Evolutionary conservation across 2,329 filamentous ascomycete species (phyloP), one percentile per base, ranked within the genome.

Genomic region (Lachnellula willkommii): DNA sequence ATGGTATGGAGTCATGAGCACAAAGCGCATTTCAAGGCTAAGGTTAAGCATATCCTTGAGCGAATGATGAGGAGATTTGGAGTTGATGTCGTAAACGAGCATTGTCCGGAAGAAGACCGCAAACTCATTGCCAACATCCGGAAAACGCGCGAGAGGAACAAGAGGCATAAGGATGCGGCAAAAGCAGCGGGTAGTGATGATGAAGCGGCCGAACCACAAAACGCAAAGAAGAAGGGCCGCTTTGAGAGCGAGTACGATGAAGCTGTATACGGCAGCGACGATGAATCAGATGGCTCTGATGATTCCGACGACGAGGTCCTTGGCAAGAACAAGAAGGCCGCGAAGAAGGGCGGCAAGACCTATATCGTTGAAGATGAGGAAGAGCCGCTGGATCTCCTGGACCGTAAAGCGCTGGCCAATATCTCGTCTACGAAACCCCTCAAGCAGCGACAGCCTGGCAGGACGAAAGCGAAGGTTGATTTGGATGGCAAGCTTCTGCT

Each of bases 1-100:
- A 90, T 97, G 79, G 84, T 92, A 43, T 99, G 94, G 93, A 92
- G 89, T 69, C 90, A 96, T 72, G 94, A 99, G 73, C 95, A 99
- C 78, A 97, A 97, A 76, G 91, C 91, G 12, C 91, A 95, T 70
- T 94, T 99, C 76, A 90, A 93, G 68, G 87, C 89, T 50, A 99
- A 97, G 77, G 92, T 99, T 64, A 97, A 96, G 83, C 92, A 96
- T 69, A 97, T 99, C 61, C 77, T 99, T 15, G 94, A 99, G 75
- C 85, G 94, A 52, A 90, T 96, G 81, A 88, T 97, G 22, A 84
- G 93, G 48, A 85, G 93, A 55, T 97, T 96, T 68, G 92, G 94
- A 48, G 88, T 88, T 47, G 87, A 93, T 2, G 73, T 83, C 32
- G 82, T 99, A 12, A 89, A 94, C 73, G 82, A 83, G 62, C 79